A percentile compares a stretch with the other conserved stretches of the same genome.
Conservation (phyloP, 352 stramenopile genomes). For the Phytophthora capsici region DNA sequence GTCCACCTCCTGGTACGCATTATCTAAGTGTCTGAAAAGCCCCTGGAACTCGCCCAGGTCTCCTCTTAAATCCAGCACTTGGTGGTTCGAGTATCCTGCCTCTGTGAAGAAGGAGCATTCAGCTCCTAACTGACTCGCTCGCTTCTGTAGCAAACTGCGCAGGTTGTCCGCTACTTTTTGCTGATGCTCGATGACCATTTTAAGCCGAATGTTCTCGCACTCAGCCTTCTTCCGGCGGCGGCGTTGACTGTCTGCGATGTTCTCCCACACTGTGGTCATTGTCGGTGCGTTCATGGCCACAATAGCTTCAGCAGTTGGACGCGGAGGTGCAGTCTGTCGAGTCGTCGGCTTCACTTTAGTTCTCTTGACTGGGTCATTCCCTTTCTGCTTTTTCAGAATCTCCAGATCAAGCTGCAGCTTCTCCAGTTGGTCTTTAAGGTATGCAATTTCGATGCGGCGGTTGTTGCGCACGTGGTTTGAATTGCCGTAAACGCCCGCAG, state of each 20-base stretch:
- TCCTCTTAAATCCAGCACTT: constrained; percentile 16
- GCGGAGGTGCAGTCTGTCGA: background rate
- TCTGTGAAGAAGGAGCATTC: constrained; percentile 29
- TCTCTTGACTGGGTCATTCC: background rate
- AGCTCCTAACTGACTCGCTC: constrained; percentile 22
- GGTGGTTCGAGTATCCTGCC: constrained; percentile 8
- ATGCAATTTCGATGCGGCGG: constrained; percentile 46
- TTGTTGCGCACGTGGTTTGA: constrained; percentile 44
- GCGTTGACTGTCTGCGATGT: constrained; percentile 38
- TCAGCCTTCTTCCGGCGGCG: constrained; percentile 37
- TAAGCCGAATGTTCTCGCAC: constrained; percentile 49
- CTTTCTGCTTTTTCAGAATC: constrained; percentile 23
- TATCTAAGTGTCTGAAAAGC: constrained; percentile 33
- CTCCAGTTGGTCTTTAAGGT: constrained; percentile 40
- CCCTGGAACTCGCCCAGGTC: constrained; percentile 32
- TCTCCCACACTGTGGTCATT: constrained; percentile 28
- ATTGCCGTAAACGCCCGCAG: constrained; percentile 31
- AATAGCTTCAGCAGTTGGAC: constrained; percentile 2
- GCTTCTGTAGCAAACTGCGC: constrained; percentile 23
- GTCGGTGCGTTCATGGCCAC: constrained; percentile 13
- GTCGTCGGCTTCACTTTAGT: background rate
- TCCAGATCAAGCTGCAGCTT: constrained; percentile 41
- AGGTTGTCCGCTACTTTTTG: constrained; percentile 24
- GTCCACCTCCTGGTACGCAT: constrained; percentile 34
- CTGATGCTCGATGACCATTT: constrained; percentile 44